Evolutionary conservation across 2,329 filamentous ascomycete species (phyloP), one percentile per base, ranked within the genome.

Genomic region (Pseudopyricularia javanii): DNA sequence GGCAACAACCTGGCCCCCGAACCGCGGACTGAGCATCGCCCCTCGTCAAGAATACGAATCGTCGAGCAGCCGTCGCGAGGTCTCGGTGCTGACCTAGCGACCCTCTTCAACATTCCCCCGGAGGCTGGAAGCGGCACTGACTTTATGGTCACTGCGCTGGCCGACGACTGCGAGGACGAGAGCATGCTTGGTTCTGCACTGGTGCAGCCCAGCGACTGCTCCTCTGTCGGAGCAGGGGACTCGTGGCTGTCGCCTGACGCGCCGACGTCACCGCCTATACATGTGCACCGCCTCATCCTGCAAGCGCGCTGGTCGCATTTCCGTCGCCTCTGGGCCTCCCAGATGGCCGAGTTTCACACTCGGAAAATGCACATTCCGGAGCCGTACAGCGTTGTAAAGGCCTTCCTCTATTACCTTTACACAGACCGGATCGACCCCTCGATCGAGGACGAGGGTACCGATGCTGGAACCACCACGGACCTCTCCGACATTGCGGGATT

Each of bases 321-420:
- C 70, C 83, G 86, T 40, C 85, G 93, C 15, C 74, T 98, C 3
- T 97, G 95, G 72, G 85, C 86, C 51, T 83, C 91, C 4, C 90
- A 96, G 63, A 98, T 98, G 93, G 84, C 87, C 12, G 93, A 98
- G 66, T 98, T 94, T 62, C 93, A 98, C 65, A 93, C 89, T 15
- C 93, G 93, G 63, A 90, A 88, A 67, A 93, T 98, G 86, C 91
- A 98, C 68, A 95, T 98, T 47, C 91, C 93, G 0, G 94, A 98
- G 63, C 91, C 91, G 1, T 97, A 96, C 67, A 85, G 83, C 1
- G 90, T 95, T 0, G 93, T 98, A 48, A 90, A 88, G 59, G 89
- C 91, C 1, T 98, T 98, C 64, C 76, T 98, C 28, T 91, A 93
- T 69, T 98, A 96, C 63, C 79, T 98, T 1, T 98, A 98, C 68